Conservation (phyloP, 495 filamentous ascomycete genomes). For the Neurospora pannonica region DNA sequence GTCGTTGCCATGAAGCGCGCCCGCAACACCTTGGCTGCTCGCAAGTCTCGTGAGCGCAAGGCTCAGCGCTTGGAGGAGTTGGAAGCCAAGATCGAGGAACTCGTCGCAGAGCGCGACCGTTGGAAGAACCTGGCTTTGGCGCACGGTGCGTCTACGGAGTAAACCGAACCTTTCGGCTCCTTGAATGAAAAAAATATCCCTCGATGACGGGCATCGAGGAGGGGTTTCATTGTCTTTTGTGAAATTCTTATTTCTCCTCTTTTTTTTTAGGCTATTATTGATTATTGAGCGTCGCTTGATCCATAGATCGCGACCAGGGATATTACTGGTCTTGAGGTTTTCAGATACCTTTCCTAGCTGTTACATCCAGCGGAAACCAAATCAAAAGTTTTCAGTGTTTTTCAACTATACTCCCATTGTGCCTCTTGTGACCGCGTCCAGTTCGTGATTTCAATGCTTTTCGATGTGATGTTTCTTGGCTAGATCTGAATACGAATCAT, state of each 20-base stretch:
- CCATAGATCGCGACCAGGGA: neutral
- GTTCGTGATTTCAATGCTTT: neutral
- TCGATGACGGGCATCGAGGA: slow-evolving; percentile 20
- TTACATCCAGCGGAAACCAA: neutral
- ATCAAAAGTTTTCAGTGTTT: neutral
- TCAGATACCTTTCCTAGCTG: neutral
- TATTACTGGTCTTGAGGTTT: neutral
- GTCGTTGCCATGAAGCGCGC: slow-evolving; percentile 78
- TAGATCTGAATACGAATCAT: neutral
- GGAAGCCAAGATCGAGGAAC: slow-evolving; percentile 41
- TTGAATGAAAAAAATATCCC: slow-evolving; percentile 22
- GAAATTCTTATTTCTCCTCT: slow-evolving; percentile 10
- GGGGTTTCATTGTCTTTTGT: slow-evolving; percentile 15
- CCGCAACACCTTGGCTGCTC: slow-evolving; percentile 88
- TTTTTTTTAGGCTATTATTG: neutral
- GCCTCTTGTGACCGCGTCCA: neutral
- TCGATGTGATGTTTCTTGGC: neutral
- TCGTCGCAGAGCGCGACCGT: slow-evolving; percentile 44
- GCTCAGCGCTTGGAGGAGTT: slow-evolving; percentile 57
- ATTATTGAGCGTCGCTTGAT: neutral
- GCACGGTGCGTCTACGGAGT: slow-evolving; percentile 25
- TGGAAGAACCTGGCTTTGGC: slow-evolving; percentile 48
- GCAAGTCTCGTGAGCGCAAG: slow-evolving; percentile 85
- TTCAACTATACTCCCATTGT: neutral
- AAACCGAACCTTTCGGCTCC: slow-evolving; percentile 21